phyloP scores from a whole-genome alignment of 1,284 basidiomycete genomes.

The Cryptococcus sp. region DNA sequence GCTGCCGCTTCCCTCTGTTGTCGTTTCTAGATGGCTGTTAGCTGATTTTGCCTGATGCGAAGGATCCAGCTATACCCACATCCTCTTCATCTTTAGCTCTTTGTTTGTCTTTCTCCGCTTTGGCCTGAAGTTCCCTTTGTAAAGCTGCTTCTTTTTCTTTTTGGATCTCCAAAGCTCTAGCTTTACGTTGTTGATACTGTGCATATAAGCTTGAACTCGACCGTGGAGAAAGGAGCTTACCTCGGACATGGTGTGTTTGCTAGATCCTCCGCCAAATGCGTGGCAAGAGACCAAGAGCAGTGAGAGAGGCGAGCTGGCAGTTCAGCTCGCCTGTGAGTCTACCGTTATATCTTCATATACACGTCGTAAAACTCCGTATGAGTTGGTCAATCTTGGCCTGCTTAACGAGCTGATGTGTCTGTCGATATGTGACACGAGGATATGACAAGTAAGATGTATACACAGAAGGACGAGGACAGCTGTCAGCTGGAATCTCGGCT shows the following conservation, averaged over 20 bases:
- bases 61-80: constrained; percentile 18
- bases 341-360: no score
- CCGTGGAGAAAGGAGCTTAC: no score
- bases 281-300: not conserved
- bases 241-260: constrained; percentile 18
- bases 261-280: not conserved
- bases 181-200: constrained; percentile 39
- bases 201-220: no score
- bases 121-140: constrained; percentile 30
- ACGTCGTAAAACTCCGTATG: no score
- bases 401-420: no score
- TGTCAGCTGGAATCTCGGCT: no score
- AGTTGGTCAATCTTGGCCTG: no score
- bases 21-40: constrained; percentile 13
- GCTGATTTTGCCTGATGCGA: not conserved
- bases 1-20: constrained; percentile 31
- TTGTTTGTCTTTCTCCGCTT: constrained; percentile 32
- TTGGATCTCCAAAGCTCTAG: constrained; percentile 33
- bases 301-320: not conserved
- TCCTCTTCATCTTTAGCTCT: constrained; percentile 35
- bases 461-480: no score
- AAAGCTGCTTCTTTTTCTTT: constrained; percentile 33
- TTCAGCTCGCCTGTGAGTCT: not conserved
- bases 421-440: no score
- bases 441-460: no score